These are phyloP conservation scores for Proliferodiscus dingleyae DNA, from an alignment of 2,329 filamentous ascomycete genomes.

Conservation along the genomic window DNA sequence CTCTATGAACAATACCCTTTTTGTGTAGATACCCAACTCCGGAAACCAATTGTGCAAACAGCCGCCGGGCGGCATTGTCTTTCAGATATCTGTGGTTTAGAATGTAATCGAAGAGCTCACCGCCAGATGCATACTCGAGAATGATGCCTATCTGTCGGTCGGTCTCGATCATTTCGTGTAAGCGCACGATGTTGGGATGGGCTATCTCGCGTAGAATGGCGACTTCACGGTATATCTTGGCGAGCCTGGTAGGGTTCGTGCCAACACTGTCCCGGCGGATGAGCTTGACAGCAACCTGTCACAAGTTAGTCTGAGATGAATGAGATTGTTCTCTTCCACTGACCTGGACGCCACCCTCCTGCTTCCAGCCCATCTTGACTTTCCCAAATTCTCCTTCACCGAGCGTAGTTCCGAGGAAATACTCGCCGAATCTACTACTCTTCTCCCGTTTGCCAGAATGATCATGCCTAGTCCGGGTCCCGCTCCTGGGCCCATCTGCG, in stretches of 20 bases:
- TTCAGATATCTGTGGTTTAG: constrained; percentile 95
- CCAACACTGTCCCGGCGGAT: constrained; percentile 90
- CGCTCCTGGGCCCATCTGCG: constrained; percentile 37
- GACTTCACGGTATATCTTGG: constrained; percentile 97
- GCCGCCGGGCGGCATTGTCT: constrained; percentile 79
- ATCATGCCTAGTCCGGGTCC: constrained; percentile 54
- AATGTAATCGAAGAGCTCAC: constrained; percentile 97
- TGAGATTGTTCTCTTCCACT: constrained; percentile 12
- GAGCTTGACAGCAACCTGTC: constrained; percentile 89
- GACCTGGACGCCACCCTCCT: constrained; percentile 82
- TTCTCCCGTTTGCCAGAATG: constrained; percentile 55
- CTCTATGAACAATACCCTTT: constrained; percentile 96
- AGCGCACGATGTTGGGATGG: constrained; percentile 92
- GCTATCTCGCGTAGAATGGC: constrained; percentile 81
- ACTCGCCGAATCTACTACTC: constrained; percentile 88
- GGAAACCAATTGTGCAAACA: constrained; percentile 94
- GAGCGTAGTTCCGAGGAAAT: constrained; percentile 90
- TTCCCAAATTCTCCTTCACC: constrained; percentile 99
- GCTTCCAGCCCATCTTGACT: constrained; percentile 97
- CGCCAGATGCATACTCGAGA: constrained; percentile 94
- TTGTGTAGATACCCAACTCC: constrained; percentile 97
- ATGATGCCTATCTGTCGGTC: constrained; percentile 97
- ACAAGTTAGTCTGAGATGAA: background rate
- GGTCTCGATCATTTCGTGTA: constrained; percentile 98
- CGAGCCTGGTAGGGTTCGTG: constrained; percentile 79